Evolutionary conservation across 2,329 filamentous ascomycete genomes (phyloP).

Genomic region (Aspergillus ibericus): DNA sequence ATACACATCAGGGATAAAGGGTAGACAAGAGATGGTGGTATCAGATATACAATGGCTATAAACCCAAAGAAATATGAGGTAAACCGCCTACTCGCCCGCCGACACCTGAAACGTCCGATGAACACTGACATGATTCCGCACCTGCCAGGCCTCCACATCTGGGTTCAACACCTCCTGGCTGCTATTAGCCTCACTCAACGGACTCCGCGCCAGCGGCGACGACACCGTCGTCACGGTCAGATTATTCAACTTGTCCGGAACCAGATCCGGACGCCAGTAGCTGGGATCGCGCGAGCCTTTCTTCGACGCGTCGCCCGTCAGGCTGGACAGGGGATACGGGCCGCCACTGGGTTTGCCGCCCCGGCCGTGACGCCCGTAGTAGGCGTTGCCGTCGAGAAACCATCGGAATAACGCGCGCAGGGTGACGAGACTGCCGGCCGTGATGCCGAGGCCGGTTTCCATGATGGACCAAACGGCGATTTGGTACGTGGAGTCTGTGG

Average conservation of each 20-base stretch:
- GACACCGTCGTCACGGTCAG: constrained; percentile 1
- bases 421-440: constrained; percentile 37
- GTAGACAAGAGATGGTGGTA: too few relatives aligned
- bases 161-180: constrained; percentile 10
- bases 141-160: not conserved
- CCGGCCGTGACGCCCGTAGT: not conserved
- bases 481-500: constrained; percentile 44
- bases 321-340: not conserved
- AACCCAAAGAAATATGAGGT: too few relatives aligned
- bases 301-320: not conserved
- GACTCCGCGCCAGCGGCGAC: not conserved
- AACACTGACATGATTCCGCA: not conserved
- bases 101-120: constrained; percentile 6
- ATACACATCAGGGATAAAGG: too few relatives aligned
- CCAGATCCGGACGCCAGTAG: constrained; percentile 9
- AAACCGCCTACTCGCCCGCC: not conserved
- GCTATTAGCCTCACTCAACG: not conserved
- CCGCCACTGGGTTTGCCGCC: not conserved
- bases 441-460: constrained; percentile 39
- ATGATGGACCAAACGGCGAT: constrained; percentile 41
- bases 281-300: not conserved
- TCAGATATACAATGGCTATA: too few relatives aligned
- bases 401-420: constrained; percentile 47
- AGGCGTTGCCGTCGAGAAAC: constrained; percentile 4
- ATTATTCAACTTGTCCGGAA: not conserved